Conservation (phyloP, 2,329 filamentous ascomycete species). For the Pseudogymnoascus sp. region DNA sequence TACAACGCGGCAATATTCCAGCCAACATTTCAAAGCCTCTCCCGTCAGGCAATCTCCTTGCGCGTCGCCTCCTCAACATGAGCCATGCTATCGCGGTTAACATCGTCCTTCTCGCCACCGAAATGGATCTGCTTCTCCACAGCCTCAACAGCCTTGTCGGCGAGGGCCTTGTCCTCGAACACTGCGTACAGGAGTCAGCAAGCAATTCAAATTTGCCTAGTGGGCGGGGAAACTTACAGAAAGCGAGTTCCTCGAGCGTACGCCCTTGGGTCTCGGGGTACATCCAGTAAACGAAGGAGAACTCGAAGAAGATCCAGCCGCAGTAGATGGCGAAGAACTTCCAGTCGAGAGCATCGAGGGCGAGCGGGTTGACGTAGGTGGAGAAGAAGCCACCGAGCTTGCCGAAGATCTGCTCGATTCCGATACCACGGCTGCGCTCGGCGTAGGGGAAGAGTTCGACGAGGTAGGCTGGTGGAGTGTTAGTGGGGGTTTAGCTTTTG, state of each 20-base stretch:
- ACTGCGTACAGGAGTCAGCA: conserved; percentile 21
- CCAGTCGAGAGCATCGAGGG: conserved; percentile 35
- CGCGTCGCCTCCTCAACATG: background rate
- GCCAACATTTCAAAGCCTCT: background rate
- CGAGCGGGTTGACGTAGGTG: conserved; percentile 41
- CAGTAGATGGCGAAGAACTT: conserved; percentile 40
- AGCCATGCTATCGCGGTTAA: conserved; percentile 1
- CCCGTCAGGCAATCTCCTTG: background rate
- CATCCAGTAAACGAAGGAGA: conserved; percentile 38
- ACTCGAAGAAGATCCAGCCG: conserved; percentile 36
- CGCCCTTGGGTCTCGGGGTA: conserved; percentile 40
- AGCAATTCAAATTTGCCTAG: background rate
- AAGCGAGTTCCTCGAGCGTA: conserved; percentile 41
- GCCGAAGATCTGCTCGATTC: conserved; percentile 29
- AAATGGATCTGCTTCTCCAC: conserved; percentile 32
- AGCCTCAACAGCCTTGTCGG: conserved; percentile 31
- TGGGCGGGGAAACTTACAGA: conserved; percentile 31
- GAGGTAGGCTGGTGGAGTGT: conserved; percentile 38
- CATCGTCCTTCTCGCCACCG: conserved; percentile 14
- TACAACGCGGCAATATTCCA: background rate
- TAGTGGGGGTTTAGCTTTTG: background rate
- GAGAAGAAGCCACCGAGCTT: conserved; percentile 42
- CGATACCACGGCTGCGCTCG: conserved; percentile 52
- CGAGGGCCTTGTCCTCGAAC: conserved; percentile 33
- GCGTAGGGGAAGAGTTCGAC: conserved; percentile 55